These are phyloP conservation scores for Phytophthora capsici DNA, from an alignment of 352 stramenopile species.

Conservation along the genomic window DNA sequence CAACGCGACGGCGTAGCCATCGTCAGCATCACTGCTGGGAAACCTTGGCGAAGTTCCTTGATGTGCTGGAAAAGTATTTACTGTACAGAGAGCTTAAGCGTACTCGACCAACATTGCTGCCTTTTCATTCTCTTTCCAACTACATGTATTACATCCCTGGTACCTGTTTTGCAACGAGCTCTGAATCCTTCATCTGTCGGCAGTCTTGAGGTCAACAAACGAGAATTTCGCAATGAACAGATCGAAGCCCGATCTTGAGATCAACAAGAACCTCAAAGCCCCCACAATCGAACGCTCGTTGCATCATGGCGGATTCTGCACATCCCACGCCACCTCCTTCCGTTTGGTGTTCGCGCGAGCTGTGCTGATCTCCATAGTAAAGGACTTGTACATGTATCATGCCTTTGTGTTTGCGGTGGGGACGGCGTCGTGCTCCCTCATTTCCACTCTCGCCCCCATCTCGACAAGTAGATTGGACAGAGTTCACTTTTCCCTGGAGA, in stretches of 20 bases:
- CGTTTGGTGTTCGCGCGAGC: slow-evolving; percentile 28
- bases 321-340: slow-evolving; percentile 14
- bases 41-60: too few species aligned
- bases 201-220: too few species aligned
- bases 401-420: slow-evolving; percentile 3
- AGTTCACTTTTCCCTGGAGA: slow-evolving; percentile 24
- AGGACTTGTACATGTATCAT: too few species aligned
- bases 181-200: too few species aligned
- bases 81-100: too few species aligned
- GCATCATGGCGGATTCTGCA: slow-evolving; percentile 14
- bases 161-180: too few species aligned
- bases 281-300: slow-evolving; percentile 27
- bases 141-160: too few species aligned
- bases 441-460: slow-evolving; percentile 25
- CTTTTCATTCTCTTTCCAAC: too few species aligned
- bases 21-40: neutral
- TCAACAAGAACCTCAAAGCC: neutral
- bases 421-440: slow-evolving; percentile 8
- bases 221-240: too few species aligned
- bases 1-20: slow-evolving; percentile 10
- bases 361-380: neutral
- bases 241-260: too few species aligned
- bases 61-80: too few species aligned
- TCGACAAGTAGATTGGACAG: slow-evolving; percentile 13
- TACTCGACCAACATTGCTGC: too few species aligned